These are phyloP conservation scores for Phytophthora cryptogea DNA, from an alignment of 352 stramenopile species.

Conservation along the genomic window DNA sequence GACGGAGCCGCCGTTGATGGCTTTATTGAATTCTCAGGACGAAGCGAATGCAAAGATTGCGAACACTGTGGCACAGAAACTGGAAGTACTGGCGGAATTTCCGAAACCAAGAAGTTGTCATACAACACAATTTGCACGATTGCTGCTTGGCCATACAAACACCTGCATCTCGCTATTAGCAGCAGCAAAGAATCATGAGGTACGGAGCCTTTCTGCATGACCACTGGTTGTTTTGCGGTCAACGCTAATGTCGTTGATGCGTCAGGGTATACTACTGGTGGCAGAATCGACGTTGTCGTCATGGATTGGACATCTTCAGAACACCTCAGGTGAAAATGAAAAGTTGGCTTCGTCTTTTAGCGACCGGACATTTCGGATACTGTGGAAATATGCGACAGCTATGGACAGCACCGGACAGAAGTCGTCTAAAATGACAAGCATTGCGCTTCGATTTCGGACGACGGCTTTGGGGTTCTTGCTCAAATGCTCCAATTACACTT, in stretches of 20 bases:
- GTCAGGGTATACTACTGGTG: constrained; percentile 32
- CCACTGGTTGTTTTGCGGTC: background rate
- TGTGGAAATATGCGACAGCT: constrained; percentile 69
- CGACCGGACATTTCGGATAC: constrained; percentile 66
- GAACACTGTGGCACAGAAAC: constrained; percentile 7
- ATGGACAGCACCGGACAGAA: constrained; percentile 33
- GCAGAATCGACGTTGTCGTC: constrained; percentile 29
- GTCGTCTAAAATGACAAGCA: constrained; percentile 6
- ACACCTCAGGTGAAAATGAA: constrained; percentile 38
- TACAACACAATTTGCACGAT: constrained; percentile 47
- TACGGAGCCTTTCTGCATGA: constrained; percentile 5
- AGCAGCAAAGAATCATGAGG: constrained; percentile 37
- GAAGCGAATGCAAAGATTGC: background rate
- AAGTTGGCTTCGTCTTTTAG: constrained; percentile 67
- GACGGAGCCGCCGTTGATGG: constrained; percentile 16
- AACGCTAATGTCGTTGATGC: constrained; percentile 2
- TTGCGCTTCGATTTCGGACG: constrained; percentile 47
- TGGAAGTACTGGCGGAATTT: constrained; percentile 39
- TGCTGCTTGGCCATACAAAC: constrained; percentile 54
- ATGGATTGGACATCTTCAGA: constrained; percentile 66
- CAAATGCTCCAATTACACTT: constrained; percentile 69
- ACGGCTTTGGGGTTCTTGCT: constrained; percentile 64
- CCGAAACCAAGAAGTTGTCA: constrained; percentile 44
- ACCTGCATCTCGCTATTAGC: constrained; percentile 43
- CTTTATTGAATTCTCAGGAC: constrained; percentile 1